Base-by-base conservation (phyloP, 140 eudicot genomes). In the Oenanthe javanica region DNA sequence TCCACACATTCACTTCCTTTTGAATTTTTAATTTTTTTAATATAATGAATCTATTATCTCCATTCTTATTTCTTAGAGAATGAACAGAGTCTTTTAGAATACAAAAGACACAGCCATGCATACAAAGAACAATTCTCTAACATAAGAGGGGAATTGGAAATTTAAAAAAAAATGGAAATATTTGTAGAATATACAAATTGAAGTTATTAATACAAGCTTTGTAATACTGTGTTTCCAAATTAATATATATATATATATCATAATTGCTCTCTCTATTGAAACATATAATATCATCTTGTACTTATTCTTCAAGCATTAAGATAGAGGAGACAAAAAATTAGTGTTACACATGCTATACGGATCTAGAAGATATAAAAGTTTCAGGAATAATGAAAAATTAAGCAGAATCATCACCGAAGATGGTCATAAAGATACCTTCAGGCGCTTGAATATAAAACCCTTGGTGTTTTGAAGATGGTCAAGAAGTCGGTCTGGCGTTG, bases 401-500 rank as follows among this genome's bases (percentile, higher is more conserved):
- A 27, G 42, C 18, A 25, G 43, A 54, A 72, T 0, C 50, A 23
- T 4, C 2, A 49, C 51, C 3, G 18, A 23, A 4, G n/a, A 75
- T 48, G 19, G 45, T 73, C 54, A 75, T 12, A 25, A n/a, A 48
- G 13, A 23, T 75, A 95, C 99, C 99, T 86, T 88, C 0, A 95
- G 86, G 72, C 86, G 91, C 55, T 90, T 92, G 83, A 36, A 95
- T 15, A 89, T 90, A 77, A 95, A 95, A 11, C 97, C 99, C 84
- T 95, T 95, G 7, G 99, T 92, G 77, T 92, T 90, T 9, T 91
- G 95, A 47, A 95, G 92, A 86, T 95, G 99, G 77, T 92, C 97
- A 86, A 95, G 97, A 84, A 95, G 97, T n/a, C 99, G 85, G 3
- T 97, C 97, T 57, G 99, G 99, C 36, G 99, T 95, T 48, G 90